A percentile compares a stretch with the other conserved stretches of the same genome.
Evolutionary conservation across 805 yeast genomes (phyloP).

Genomic region (Groenewaldozyma tartarivorans): DNA sequence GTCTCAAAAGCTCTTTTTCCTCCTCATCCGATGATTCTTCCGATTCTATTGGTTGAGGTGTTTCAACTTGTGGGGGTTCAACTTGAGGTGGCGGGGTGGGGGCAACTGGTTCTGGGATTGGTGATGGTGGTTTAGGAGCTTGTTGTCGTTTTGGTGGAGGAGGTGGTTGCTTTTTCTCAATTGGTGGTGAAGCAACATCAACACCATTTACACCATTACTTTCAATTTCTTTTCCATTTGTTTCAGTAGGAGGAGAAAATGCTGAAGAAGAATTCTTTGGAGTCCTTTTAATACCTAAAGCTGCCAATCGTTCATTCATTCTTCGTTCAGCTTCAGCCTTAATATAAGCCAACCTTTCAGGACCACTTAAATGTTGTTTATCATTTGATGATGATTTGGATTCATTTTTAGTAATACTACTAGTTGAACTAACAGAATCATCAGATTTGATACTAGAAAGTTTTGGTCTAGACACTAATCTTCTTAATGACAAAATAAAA

Average conservation of each 20-base stretch:
- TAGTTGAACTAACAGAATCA: conserved; percentile 5
- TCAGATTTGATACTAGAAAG: neutral
- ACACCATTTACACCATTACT: neutral
- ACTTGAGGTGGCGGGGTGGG: conserved; percentile 6
- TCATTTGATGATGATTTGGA: conserved; percentile 14
- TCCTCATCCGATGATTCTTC: conserved; percentile 20
- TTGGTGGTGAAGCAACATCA: too few relatives aligned
- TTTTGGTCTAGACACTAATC: conserved; percentile 2
- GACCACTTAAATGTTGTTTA: conserved; percentile 33
- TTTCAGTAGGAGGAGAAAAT: conserved; percentile 10
- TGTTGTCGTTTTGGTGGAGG: conserved; percentile 12
- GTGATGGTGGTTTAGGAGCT: conserved; percentile 13
- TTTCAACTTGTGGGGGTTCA: too few relatives aligned
- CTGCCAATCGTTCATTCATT: conserved; percentile 80
- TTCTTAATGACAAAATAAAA: conserved; percentile 46
- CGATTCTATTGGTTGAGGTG: too few relatives aligned
- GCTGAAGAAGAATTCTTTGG: conserved; percentile 16
- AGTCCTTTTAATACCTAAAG: conserved; percentile 50
- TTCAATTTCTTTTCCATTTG: neutral
- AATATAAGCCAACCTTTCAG: conserved; percentile 67
- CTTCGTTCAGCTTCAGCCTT: conserved; percentile 74
- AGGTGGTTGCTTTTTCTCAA: conserved; percentile 5
- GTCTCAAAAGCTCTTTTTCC: conserved; percentile 28
- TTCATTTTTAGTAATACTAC: conserved; percentile 11
- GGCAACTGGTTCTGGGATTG: conserved; percentile 1